Conservation (phyloP, 495 filamentous ascomycete genomes). For the Aspergillus egyptiacus region DNA sequence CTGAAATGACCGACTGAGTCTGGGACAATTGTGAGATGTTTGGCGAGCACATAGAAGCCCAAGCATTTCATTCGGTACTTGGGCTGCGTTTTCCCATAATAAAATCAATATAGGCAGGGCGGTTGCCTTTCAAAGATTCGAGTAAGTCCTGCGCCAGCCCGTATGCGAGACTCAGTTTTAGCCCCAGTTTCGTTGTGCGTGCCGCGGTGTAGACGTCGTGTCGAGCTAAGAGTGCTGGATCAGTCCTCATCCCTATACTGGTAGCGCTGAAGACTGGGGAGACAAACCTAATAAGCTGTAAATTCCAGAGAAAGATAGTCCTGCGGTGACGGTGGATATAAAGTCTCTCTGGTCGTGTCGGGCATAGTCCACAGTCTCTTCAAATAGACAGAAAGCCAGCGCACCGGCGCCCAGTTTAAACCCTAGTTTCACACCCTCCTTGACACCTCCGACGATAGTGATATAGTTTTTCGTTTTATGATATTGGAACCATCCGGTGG, state of each 20-base stretch:
- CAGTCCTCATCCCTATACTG: constrained; percentile 13
- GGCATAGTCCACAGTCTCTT: constrained; percentile 77
- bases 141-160: constrained; percentile 75
- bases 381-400: constrained; percentile 64
- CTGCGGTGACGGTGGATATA: constrained; percentile 70
- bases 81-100: constrained; percentile 40
- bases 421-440: constrained; percentile 73
- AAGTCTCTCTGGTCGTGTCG: constrained; percentile 62
- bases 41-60: background rate
- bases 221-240: constrained; percentile 49
- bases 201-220: constrained; percentile 79
- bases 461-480: constrained; percentile 97
- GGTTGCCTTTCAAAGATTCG: constrained; percentile 57
- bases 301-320: constrained; percentile 70
- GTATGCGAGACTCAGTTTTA: constrained; percentile 71
- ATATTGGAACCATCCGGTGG: constrained; percentile 90
- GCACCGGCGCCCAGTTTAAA: constrained; percentile 59
- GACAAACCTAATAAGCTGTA: constrained; percentile 82
- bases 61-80: constrained; percentile 11
- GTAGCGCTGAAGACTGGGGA: background rate
- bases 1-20: background rate
- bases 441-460: constrained; percentile 62
- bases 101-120: constrained; percentile 66
- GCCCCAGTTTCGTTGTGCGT: constrained; percentile 72
- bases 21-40: background rate